These are phyloP conservation scores for Begonia peltatifolia DNA, from an alignment of 306 rosid genomes.

Conservation along the genomic window DNA sequence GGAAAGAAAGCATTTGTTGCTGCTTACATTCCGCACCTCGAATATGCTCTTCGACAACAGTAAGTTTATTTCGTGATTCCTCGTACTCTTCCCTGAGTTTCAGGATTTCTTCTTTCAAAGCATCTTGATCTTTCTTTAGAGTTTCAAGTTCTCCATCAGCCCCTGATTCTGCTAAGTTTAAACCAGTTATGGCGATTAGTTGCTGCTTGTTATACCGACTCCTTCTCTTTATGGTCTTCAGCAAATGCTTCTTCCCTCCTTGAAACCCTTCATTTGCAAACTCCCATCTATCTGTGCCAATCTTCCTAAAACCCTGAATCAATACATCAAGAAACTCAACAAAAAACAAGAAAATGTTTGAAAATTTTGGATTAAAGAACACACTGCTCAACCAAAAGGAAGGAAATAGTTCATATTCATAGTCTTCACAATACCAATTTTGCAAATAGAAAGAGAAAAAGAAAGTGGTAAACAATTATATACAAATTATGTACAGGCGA, in stretches of 20 bases:
- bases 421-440: too few relatives aligned
- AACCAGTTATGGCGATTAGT: conserved; percentile 9
- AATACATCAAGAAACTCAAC: background rate
- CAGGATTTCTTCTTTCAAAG: conserved; percentile 42
- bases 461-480: too few relatives aligned
- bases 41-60: conserved; percentile 33
- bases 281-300: conserved; percentile 83
- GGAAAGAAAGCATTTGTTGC: conserved; percentile 47
- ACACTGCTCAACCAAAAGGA: too few relatives aligned
- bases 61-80: conserved; percentile 33
- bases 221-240: conserved; percentile 75
- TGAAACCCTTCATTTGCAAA: conserved; percentile 82
- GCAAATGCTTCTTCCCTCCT: conserved; percentile 74
- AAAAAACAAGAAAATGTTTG: too few relatives aligned
- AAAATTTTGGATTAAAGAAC: too few relatives aligned
- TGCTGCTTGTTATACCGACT: conserved; percentile 33
- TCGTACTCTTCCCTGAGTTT: conserved; percentile 51
- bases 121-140: conserved; percentile 47
- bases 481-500: too few relatives aligned
- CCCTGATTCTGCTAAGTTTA: conserved; percentile 19
- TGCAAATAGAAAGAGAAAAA: too few relatives aligned
- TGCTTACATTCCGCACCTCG: conserved; percentile 40
- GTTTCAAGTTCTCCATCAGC: conserved; percentile 45
- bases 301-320: conserved; percentile 77
- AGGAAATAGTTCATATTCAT: too few relatives aligned